Conservation (phyloP, 352 stramenopile genomes). For the Hyphochytrium catenoides region DNA sequence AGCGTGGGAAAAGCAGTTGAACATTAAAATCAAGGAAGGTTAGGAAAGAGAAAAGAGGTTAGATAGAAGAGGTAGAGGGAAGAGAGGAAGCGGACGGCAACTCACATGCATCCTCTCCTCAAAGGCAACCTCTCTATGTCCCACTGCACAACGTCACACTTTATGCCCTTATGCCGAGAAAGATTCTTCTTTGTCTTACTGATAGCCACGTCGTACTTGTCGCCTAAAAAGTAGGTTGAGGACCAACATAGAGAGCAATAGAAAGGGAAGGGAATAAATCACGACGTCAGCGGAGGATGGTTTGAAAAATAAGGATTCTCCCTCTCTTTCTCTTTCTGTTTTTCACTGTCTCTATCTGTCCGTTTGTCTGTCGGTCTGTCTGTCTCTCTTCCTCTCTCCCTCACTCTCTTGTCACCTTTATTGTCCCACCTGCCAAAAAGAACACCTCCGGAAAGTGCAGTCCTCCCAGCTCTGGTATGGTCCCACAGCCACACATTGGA, state of each 20-base stretch:
- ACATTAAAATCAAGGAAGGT: too few species aligned
- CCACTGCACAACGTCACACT: constrained; percentile 6
- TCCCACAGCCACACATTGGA: constrained; percentile 7
- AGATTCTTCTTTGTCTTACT: constrained; percentile 1
- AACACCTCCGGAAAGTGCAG: constrained; percentile 2
- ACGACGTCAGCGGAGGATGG: too few species aligned
- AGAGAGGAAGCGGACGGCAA: too few species aligned
- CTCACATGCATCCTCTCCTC: constrained; percentile 1
- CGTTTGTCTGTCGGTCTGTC: too few species aligned
- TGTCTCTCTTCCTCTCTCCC: too few species aligned
- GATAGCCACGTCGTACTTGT: constrained; percentile 3
- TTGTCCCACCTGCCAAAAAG: constrained; percentile 2
- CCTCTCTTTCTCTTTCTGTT: too few species aligned
- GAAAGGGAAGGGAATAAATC: background rate
- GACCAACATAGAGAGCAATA: background rate
- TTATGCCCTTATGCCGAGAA: background rate
- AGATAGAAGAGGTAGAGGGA: too few species aligned
- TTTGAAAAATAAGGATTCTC: too few species aligned
- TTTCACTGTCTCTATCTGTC: too few species aligned
- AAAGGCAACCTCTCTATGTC: constrained; percentile 1
- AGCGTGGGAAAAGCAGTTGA: too few species aligned
- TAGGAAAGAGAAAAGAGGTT: too few species aligned
- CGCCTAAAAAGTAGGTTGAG: background rate
- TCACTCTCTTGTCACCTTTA: too few species aligned
- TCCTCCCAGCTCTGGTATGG: constrained; percentile 4